phyloP scores from a whole-genome alignment of 176 grass and related monocot species.

The Melocanna baccifera region DNA sequence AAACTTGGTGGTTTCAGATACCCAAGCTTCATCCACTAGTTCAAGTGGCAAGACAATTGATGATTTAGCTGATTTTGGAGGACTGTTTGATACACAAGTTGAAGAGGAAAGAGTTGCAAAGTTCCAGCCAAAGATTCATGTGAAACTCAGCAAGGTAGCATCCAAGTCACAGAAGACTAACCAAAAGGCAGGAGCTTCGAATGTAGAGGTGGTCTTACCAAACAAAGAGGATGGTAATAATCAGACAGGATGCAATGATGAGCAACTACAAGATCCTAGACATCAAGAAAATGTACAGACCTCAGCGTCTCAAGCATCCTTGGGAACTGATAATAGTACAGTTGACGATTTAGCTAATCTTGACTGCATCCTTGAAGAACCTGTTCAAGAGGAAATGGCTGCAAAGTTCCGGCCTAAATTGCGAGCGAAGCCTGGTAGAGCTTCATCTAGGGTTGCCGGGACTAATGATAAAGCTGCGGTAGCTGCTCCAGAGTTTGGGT shows the following conservation, averaged over 20 bases:
- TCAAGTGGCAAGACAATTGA: conserved; percentile 24
- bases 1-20: conserved; percentile 29
- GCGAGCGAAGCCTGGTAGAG: neutral
- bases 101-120: conserved; percentile 36
- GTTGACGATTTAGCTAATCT: neutral
- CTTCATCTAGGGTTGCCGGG: conserved; percentile 10
- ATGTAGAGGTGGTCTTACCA: neutral
- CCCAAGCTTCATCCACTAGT: neutral
- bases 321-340: neutral
- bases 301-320: conserved; percentile 23
- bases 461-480: neutral
- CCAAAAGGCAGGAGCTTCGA: conserved; percentile 14
- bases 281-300: conserved; percentile 12
- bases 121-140: conserved; percentile 16
- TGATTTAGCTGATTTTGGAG: conserved; percentile 37
- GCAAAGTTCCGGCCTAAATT: conserved; percentile 1
- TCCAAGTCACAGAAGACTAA: conserved; percentile 11
- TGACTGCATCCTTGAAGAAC: neutral
- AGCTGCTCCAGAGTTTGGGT: neutral
- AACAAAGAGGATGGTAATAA: conserved; percentile 12
- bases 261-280: neutral
- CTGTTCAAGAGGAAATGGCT: conserved; percentile 24
- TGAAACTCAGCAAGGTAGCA: conserved; percentile 24
- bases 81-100: conserved; percentile 2
- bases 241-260: neutral